Base-by-base conservation (phyloP, 345 rosid species). In the Brassica rapa region DNA sequence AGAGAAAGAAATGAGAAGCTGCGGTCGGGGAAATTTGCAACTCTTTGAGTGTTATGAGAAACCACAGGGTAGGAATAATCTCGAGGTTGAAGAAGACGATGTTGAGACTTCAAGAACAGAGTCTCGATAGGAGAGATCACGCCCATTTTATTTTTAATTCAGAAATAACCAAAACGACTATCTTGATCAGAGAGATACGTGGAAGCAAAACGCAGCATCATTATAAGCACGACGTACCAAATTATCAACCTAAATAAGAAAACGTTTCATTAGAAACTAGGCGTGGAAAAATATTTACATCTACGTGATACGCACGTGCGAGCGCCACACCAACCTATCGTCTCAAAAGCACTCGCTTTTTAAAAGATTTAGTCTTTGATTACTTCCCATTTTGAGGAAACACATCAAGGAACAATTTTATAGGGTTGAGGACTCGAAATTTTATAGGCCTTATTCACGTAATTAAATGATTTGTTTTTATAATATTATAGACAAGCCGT, bases 61-160 rank as follows among this genome's bases (percentile, higher is more conserved):
- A 4, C 59, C 27, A 55, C 3, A 5, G 68, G 24, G 24, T 27
- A 27, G 8, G 75, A 37, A 19, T n/a, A 41, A 55, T 37, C 29
- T 33, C 79, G 79, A 68, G 71, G 70, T 49, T 78, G 68, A 59
- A 68, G 78, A 80, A 74, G 71, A 37, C 75, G 27, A 61, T 73
- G 62, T 29, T 62, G 71, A 73, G 82, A 73, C 60, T 69, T 68
- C 2, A 74, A 11, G 49, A 80, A 68, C 74, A 80, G 35, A 62
- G 78, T 68, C 46, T 74, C 65, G 2, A 16, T 24, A 8, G 82
- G 78, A 73, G 82, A 59, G 49, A 62, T 74, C 37, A 80, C 51
- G 2, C 71, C 70, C 82, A 74, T 80, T 60, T 59, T 66, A 27
- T 27, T 27, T 27, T 27, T 27, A 1, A 27, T 27, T 2, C 1